A percentile compares a stretch with the other conserved stretches of the same genome.
These are phyloP conservation scores for Mortierella sp. DNA, from an alignment of 371 early-diverging fungal species.

Conservation along the genomic window DNA sequence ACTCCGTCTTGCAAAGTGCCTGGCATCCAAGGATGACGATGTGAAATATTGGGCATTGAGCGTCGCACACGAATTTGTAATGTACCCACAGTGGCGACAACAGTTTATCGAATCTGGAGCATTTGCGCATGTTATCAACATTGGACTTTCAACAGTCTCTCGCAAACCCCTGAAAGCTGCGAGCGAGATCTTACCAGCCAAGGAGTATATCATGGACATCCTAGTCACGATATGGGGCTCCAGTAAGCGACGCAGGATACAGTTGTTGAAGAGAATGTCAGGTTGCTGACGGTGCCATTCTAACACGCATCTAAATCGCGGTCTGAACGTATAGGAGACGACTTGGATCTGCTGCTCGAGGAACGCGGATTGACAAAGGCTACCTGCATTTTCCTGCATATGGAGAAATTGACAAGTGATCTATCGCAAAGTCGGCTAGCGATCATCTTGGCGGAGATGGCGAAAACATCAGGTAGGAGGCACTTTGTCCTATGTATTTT, in stretches of 20 bases:
- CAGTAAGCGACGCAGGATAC: too few species aligned
- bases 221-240: slow-evolving; percentile 43
- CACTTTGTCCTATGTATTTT: neutral
- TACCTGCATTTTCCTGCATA: slow-evolving; percentile 39
- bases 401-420: slow-evolving; percentile 28
- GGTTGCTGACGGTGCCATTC: neutral
- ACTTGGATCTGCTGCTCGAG: slow-evolving; percentile 20
- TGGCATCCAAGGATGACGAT: slow-evolving; percentile 80
- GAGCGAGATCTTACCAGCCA: slow-evolving; percentile 33
- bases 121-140: slow-evolving; percentile 42
- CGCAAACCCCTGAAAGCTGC: slow-evolving; percentile 34
- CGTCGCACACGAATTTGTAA: slow-evolving; percentile 62
- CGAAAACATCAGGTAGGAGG: slow-evolving; percentile 21
- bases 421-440: slow-evolving; percentile 33
- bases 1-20: slow-evolving; percentile 67
- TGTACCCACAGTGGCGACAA: slow-evolving; percentile 30
- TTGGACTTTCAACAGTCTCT: slow-evolving; percentile 31
- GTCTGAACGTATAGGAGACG: slow-evolving; percentile 6
- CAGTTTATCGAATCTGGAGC: slow-evolving; percentile 48
- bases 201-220: slow-evolving; percentile 38
- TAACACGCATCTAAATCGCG: neutral
- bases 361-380: slow-evolving; percentile 25
- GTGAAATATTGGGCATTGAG: slow-evolving; percentile 79
- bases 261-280: neutral
- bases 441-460: slow-evolving; percentile 28